phyloP scores from a whole-genome alignment of 768 basidiomycete genomes.

The Serendipita vermifera region DNA sequence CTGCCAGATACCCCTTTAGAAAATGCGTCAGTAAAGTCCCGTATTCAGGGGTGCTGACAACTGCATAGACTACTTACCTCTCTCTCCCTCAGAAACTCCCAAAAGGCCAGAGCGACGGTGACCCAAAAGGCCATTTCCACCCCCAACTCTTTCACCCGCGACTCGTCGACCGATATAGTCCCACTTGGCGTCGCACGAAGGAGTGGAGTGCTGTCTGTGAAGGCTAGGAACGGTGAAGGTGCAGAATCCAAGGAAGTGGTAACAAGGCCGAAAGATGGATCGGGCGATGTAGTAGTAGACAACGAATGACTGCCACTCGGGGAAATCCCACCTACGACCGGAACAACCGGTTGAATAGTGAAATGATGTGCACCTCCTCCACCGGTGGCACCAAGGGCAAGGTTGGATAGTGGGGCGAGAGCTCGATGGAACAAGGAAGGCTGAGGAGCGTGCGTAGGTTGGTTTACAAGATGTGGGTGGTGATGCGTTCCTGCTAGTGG shows the following conservation, averaged over 20 bases:
- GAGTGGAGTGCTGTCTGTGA: neutral
- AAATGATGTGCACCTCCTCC: neutral
- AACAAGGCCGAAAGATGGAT: neutral
- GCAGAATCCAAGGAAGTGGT: neutral
- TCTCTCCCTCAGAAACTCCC: neutral
- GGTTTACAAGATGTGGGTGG: conserved; percentile 1
- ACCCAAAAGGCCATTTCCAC: neutral
- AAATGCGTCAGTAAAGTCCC: neutral
- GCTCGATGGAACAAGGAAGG: neutral
- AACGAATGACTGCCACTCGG: neutral
- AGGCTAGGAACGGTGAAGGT: neutral
- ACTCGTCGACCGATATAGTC: neutral
- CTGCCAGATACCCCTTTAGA: conserved; percentile 3
- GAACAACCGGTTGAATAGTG: neutral
- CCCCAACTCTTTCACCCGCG: neutral
- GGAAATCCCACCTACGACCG: neutral
- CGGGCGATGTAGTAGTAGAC: neutral
- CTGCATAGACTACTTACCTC: neutral
- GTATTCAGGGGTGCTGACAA: neutral
- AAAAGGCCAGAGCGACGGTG: neutral
- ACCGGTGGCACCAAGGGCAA: neutral
- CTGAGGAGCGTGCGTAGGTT: neutral
- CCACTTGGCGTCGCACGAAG: neutral
- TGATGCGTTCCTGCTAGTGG: neutral
- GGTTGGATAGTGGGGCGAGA: neutral